A percentile compares a stretch with the other conserved stretches of the same genome.
Evolutionary conservation across 116 monocot genomes (phyloP).

Genomic region (Papilionanthe hybrid): DNA sequence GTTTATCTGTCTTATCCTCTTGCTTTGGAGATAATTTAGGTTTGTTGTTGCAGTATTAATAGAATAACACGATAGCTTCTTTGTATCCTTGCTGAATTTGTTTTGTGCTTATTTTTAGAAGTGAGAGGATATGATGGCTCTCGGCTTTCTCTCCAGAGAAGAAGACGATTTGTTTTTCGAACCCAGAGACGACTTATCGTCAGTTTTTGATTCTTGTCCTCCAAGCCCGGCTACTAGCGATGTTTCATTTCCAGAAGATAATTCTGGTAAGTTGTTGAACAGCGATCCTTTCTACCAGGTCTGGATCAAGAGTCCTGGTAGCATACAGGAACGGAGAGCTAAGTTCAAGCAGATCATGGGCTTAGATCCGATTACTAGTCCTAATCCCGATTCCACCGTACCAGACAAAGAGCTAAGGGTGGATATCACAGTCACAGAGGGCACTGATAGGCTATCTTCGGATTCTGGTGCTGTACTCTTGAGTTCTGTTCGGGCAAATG

Average conservation of each 20-base stretch:
- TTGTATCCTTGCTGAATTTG: not conserved
- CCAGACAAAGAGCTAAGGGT: not conserved
- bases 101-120: slow-evolving; percentile 11
- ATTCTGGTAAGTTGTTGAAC: not conserved
- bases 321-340: slow-evolving; percentile 31
- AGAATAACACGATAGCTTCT: not conserved
- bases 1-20: not conserved
- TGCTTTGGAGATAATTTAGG: slow-evolving; percentile 12
- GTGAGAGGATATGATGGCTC: slow-evolving; percentile 14
- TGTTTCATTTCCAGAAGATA: slow-evolving; percentile 2
- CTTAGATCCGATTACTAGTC: slow-evolving; percentile 13
- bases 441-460: slow-evolving; percentile 11
- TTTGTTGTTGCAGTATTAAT: not conserved
- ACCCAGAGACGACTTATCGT: slow-evolving; percentile 23
- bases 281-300: slow-evolving; percentile 8
- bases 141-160: slow-evolving; percentile 4
- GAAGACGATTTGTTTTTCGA: slow-evolving; percentile 24
- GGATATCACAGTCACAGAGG: not conserved
- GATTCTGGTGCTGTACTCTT: slow-evolving; percentile 16
- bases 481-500: slow-evolving; percentile 14
- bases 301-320: slow-evolving; percentile 19
- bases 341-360: slow-evolving; percentile 33
- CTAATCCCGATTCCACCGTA: not conserved
- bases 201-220: slow-evolving; percentile 16
- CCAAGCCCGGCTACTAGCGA: slow-evolving; percentile 1